Conservation (phyloP, 2,329 filamentous ascomycete genomes). For the Phialophora macrospora region DNA sequence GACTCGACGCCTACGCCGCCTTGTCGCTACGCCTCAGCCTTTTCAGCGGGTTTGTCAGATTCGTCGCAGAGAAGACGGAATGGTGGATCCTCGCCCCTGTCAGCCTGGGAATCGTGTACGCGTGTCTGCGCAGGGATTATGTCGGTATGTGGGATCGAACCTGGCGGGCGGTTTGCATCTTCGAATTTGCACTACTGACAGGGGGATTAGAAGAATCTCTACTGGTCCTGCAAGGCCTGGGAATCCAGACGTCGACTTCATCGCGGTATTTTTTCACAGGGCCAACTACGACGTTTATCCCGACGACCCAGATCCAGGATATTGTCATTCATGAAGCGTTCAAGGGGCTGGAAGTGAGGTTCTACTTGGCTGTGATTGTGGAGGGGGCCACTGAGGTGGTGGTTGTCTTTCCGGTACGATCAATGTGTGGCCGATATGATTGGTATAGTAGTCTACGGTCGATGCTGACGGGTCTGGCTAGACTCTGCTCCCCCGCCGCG, state of each 20-base stretch:
- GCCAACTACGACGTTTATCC: constrained; percentile 75
- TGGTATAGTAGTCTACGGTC: not conserved
- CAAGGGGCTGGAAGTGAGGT: constrained; percentile 84
- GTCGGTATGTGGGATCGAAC: constrained; percentile 59
- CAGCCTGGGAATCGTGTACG: constrained; percentile 50
- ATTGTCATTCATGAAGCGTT: constrained; percentile 96
- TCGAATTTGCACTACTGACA: constrained; percentile 30
- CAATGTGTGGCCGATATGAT: not conserved
- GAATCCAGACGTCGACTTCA: constrained; percentile 82
- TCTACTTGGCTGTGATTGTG: constrained; percentile 88
- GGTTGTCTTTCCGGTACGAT: constrained; percentile 87
- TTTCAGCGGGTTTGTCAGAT: constrained; percentile 41
- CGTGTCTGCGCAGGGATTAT: constrained; percentile 56
- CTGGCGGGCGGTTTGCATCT: no score
- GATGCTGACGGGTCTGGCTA: constrained; percentile 39
- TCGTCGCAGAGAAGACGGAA: constrained; percentile 46
- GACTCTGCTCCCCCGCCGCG: constrained; percentile 72
- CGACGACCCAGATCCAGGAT: constrained; percentile 88
- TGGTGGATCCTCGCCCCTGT: constrained; percentile 51
- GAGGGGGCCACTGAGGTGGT: constrained; percentile 86
- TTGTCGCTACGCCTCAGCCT: constrained; percentile 40
- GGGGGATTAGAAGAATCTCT: constrained; percentile 73
- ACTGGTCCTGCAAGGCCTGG: constrained; percentile 83
- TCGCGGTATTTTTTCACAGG: constrained; percentile 69
- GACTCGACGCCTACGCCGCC: constrained; percentile 42